Evolutionary conservation across 345 rosid genomes (phyloP), one percentile per base, ranked within the genome.

Genomic region (Eutrema japonicum): DNA sequence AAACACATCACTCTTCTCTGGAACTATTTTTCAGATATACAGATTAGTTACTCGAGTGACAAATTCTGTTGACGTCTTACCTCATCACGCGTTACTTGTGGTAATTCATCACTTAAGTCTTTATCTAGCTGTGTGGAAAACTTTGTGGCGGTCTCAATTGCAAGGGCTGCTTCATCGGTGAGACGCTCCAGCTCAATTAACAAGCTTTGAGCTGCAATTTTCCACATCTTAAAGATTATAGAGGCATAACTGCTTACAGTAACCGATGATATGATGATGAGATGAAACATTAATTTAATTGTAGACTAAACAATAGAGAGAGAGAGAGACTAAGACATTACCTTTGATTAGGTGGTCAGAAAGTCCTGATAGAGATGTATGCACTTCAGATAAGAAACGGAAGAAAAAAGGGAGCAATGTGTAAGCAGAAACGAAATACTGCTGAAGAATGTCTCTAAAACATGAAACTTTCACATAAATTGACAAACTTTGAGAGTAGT

Each of bases 301-400:
- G 41, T 10, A 40, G 51, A 42, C 59, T 46, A 45, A 49, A 10
- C 36, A 51, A 10, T 8, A 38, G 26, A 27, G 7, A 37, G 7
- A 33, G 1, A 59, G 45, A 22, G 26, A 22, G 1, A 59, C 40
- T 59, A 10, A 55, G 32, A 52, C 46, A 26, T 74, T 81, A 92
- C 96, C 98, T 85, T 78, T 73, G 66, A 59, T 69, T 56, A 88
- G 43, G 70, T 86, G 83, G 42, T 84, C 84, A 46, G 68, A 76
- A 76, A 92, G 91, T 78, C 83, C 96, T 12, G 73, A 71, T 0
- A 82, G 62, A 64, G 85, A 81, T 10, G 75, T 75, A 69, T 67
- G 71, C 67, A 92, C 96, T 92, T 85, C 85, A 16, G 56, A 46
- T 6, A 37, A 38, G 49, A 60, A 14, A 59, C 18, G 33, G 22